Evolutionary conservation across 2,329 filamentous ascomycete genomes (phyloP), one percentile per base, ranked within the genome.

Genomic region (Fusarium sp.): DNA sequence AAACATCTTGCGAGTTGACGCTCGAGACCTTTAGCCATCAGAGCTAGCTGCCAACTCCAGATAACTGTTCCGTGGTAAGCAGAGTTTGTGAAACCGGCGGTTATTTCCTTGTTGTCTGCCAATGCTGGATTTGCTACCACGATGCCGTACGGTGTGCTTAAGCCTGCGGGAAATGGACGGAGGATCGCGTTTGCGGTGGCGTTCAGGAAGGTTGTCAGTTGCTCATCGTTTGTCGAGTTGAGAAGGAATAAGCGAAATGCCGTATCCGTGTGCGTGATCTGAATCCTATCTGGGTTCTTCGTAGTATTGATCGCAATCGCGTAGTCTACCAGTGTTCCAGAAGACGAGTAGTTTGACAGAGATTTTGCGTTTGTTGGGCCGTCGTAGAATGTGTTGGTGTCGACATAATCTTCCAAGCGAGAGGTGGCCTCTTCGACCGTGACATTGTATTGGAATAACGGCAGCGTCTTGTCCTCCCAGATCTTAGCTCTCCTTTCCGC

Each of bases 41-140:
- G 89, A 1, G 88, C 84, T 6, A 91, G 79, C 58, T 87, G 88
- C 88, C 88, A 91, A 46, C 83, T 84, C 89, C 88, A 91, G 2
- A 91, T 81, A 0, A 92, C 88, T 0, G 88, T 89, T 0, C 88
- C 89, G 60, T 91, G 88, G 41, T 79, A 91, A 0, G 85, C 86
- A 5, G 81, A 80, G n/a, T 84, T 86, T 1, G 86, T 86, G 66
- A 85, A 91, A 54, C 86, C 85, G 1, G 76, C 78, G 0, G 84
- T 82, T 53, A 87, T 84, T 4, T 81, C 79, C 0, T 81, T 77
- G 16, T 84, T 79, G 0, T 78, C 81, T 0, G 86, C 85, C 29
- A 87, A 86, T 0, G 88, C 88, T 0, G 88, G 88, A 60, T 91
- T 91, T 0, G 89, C 85, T 5, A 91, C 84, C 0, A 91, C 76